Evolutionary conservation across 1,284 basidiomycete species (phyloP), one percentile per base, ranked within the genome.

Genomic region (Anthracocystis panici-leucophaei): DNA sequence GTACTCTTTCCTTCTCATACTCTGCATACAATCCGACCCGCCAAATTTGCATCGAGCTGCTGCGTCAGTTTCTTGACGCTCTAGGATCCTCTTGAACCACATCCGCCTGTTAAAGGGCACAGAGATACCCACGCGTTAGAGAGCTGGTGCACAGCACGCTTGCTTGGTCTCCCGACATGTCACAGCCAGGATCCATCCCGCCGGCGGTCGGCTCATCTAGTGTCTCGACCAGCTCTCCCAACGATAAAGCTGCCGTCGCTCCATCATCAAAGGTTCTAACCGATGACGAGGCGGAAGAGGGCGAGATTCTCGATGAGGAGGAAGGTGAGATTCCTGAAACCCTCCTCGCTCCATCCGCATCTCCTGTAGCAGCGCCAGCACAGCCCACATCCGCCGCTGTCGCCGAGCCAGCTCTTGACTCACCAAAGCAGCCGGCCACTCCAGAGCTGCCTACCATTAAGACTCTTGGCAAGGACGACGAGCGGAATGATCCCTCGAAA

Each of bases 241-340:
- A 27, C n/a, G 45, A 40, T 12, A 62, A 41, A 31, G 44, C 52
- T 8, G 25, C 54, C 18, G 25, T 46, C n/a, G 21, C 55, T 21
- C 54, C 68, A 3, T n/a, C 41, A 7, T n/a, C 41, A 7, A 65
- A 65, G 38, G 29, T 48, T 6, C 14, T 49, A 31, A 38, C 40
- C 23, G 72, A 69, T n/a, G 73, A 70, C 29, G 73, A 75, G 51
- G 73, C 73, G 6, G 73, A 75, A 23, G 73, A 75, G 31, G 73
- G 73, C 5, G 73, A 75, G 54, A 75, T 75, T 23, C 25, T 68
- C 31, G 71, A 74, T n/a, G 61, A 70, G 49, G 73, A 75, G 40
- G 73, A 75, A 56, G 73, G 73, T 35, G 73, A 75, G 38, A 75
- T 70, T 10, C 35, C 53, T 2, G 67, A 75, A 18, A 57, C n/a